Evolutionary conservation across 2,329 filamentous ascomycete genomes (phyloP).

Genomic region (Emergomyces africanus): DNA sequence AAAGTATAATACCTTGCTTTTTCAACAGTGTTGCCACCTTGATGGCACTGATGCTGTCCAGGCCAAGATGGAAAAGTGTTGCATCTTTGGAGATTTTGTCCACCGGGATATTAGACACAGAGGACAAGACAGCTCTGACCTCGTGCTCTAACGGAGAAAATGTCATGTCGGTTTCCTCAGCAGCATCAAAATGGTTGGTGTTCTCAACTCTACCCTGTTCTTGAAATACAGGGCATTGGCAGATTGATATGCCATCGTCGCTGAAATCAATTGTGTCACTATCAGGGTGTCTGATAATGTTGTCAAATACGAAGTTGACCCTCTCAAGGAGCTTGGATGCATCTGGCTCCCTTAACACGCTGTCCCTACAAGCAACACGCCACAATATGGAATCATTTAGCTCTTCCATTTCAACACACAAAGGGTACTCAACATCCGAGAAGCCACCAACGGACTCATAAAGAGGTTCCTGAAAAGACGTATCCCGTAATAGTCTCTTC

Average conservation of each 20-base stretch:
- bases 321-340: constrained; percentile 41
- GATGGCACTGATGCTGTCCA: constrained; percentile 87
- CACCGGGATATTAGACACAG: constrained; percentile 48
- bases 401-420: constrained; percentile 70
- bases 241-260: constrained; percentile 46
- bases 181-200: background rate
- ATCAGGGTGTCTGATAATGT: constrained; percentile 40
- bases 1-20: constrained; percentile 47
- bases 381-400: constrained; percentile 46
- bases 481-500: constrained; percentile 32
- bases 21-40: constrained; percentile 63
- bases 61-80: constrained; percentile 69
- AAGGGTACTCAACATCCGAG: constrained; percentile 64
- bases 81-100: constrained; percentile 46
- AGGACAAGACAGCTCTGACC: constrained; percentile 37
- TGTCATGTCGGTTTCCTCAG: constrained; percentile 1
- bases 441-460: constrained; percentile 51
- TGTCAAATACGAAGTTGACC: constrained; percentile 47
- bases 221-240: constrained; percentile 17
- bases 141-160: constrained; percentile 24
- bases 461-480: constrained; percentile 23
- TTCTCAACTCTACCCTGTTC: constrained; percentile 1
- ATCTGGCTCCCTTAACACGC: constrained; percentile 37
- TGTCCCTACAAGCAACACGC: constrained; percentile 57
- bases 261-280: constrained; percentile 44